phyloP scores from a whole-genome alignment of 257 asterid genomes.

The Solanum megistacrolobum region DNA sequence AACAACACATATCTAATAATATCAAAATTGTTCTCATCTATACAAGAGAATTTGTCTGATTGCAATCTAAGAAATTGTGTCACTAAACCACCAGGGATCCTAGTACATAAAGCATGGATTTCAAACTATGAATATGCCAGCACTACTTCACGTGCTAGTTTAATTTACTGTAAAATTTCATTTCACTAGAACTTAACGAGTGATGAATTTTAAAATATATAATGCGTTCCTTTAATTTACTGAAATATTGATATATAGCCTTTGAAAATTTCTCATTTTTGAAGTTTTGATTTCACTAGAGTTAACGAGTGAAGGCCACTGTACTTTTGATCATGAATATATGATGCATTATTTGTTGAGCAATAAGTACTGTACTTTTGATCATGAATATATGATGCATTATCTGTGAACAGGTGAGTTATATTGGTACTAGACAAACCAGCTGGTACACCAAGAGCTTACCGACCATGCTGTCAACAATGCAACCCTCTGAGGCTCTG shows the following conservation, averaged over 20 bases:
- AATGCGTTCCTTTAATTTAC: not conserved
- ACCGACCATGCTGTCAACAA: not conserved
- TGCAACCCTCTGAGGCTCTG: not conserved
- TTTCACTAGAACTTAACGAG: not conserved
- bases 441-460: not conserved
- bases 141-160: not conserved
- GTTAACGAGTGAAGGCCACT: not conserved
- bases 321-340: not conserved
- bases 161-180: not conserved
- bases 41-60: not conserved
- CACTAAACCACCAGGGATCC: not conserved
- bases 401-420: not conserved
- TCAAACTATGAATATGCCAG: not conserved
- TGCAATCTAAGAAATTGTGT: not conserved
- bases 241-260: not conserved
- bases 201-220: not conserved
- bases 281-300: not conserved
- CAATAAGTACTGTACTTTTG: not conserved
- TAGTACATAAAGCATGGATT: not conserved
- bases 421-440: not conserved
- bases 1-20: not conserved
- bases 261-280: not conserved
- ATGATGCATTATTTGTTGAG: not conserved
- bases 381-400: not conserved
- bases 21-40: not conserved